These are phyloP conservation scores for Aspergillus neoniger DNA, from an alignment of 2,329 filamentous ascomycete genomes.

Conservation along the genomic window DNA sequence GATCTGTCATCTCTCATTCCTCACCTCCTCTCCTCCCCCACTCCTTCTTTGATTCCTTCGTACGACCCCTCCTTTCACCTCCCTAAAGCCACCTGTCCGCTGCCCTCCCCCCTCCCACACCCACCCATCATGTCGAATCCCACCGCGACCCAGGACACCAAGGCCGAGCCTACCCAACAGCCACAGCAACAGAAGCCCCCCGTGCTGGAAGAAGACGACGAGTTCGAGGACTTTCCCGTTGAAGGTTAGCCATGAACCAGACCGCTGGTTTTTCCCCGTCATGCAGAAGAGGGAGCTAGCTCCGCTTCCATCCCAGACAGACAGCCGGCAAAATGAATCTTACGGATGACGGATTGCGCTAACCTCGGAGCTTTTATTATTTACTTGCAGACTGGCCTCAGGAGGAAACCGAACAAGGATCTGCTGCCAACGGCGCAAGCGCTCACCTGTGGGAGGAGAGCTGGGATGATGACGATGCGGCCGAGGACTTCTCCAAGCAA, in stretches of 20 bases:
- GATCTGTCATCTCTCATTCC: slow-evolving; percentile 8
- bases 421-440: slow-evolving; percentile 55
- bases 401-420: slow-evolving; percentile 73
- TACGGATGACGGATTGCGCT: slow-evolving; percentile 13
- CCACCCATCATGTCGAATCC: slow-evolving; percentile 50
- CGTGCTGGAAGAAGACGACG: slow-evolving; percentile 91
- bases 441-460: slow-evolving; percentile 98
- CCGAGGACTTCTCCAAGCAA: slow-evolving; percentile 93
- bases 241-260: slow-evolving; percentile 64
- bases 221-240: slow-evolving; percentile 98
- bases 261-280: not conserved
- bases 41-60: not conserved
- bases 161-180: slow-evolving; percentile 45
- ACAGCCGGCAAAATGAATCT: not conserved
- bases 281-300: not conserved
- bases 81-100: not conserved
- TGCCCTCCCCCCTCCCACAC: slow-evolving; percentile 1
- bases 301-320: too few species aligned
- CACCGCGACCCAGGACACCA: slow-evolving; percentile 36
- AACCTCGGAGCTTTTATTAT: not conserved
- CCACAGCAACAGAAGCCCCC: slow-evolving; percentile 64
- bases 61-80: not conserved
- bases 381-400: slow-evolving; percentile 75
- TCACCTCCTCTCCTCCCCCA: not conserved
- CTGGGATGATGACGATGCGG: slow-evolving; percentile 98